Evolutionary conservation across 192 early-diverging fungal species (phyloP).

Genomic region (Coemansia sp.): DNA sequence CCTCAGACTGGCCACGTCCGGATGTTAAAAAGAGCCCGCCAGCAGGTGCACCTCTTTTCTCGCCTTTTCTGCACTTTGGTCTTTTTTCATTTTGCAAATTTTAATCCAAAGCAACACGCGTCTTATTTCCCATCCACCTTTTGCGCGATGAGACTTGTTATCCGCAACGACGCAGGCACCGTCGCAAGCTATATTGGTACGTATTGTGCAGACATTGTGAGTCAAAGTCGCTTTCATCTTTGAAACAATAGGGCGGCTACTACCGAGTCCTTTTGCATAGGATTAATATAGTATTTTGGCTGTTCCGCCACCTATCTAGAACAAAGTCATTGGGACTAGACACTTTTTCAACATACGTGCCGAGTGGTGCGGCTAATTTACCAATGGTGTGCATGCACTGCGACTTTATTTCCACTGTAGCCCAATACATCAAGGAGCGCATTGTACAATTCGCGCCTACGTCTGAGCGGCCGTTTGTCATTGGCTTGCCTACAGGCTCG

Average conservation of each 20-base stretch:
- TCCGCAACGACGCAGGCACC: slow-evolving; percentile 67
- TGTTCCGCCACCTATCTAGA: background rate
- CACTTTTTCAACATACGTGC: background rate
- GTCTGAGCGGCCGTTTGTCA: slow-evolving; percentile 72
- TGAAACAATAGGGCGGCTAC: background rate
- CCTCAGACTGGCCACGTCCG: background rate
- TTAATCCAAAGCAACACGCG: background rate
- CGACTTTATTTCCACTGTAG: slow-evolving; percentile 40
- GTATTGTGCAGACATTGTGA: slow-evolving; percentile 29
- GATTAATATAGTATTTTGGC: background rate
- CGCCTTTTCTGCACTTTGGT: slow-evolving; percentile 15
- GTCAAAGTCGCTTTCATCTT: background rate
- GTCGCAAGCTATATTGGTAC: slow-evolving; percentile 71
- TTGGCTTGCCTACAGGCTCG: slow-evolving; percentile 85
- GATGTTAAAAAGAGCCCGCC: slow-evolving; percentile 9
- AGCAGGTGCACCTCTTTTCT: slow-evolving; percentile 1
- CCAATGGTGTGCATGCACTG: background rate
- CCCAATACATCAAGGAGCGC: slow-evolving; percentile 76
- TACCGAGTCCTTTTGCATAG: background rate
- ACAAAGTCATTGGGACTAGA: background rate
- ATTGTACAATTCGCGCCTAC: slow-evolving; percentile 76
- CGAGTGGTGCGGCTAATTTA: background rate
- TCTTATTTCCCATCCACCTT: too few species aligned
- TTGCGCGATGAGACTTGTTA: slow-evolving; percentile 66
- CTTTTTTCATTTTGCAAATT: slow-evolving; percentile 2